These are phyloP conservation scores for Starmerella ratchasimensis DNA, from an alignment of 805 yeast species.

Conservation along the genomic window DNA sequence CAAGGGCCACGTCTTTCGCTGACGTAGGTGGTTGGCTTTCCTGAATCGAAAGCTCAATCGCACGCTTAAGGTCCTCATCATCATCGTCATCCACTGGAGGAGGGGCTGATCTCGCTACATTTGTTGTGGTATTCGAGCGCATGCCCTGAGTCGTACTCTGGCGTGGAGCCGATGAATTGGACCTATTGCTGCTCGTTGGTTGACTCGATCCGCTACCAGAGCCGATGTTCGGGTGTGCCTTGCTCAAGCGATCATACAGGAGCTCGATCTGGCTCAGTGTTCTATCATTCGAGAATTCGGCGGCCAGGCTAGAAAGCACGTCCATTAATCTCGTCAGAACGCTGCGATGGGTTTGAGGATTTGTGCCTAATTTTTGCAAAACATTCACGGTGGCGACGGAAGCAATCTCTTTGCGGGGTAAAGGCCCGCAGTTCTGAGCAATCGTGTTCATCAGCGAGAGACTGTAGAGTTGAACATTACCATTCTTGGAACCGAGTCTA, in stretches of 20 bases:
- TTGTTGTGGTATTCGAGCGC: slow-evolving; percentile 22
- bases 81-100: slow-evolving; percentile 37
- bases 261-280: slow-evolving; percentile 57
- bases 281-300: slow-evolving; percentile 59
- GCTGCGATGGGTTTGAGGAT: slow-evolving; percentile 44
- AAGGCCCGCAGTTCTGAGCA: slow-evolving; percentile 67
- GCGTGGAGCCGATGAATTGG: neutral
- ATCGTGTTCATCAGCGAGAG: slow-evolving; percentile 40
- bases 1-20: slow-evolving; percentile 6
- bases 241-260: slow-evolving; percentile 39
- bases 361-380: slow-evolving; percentile 39
- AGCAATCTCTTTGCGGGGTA: slow-evolving; percentile 49
- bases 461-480: slow-evolving; percentile 51
- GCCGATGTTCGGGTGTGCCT: slow-evolving; percentile 18
- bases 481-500: slow-evolving; percentile 40
- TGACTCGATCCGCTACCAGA: neutral
- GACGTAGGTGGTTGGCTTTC: slow-evolving; percentile 8
- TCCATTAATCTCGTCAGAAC: slow-evolving; percentile 56
- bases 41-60: slow-evolving; percentile 25
- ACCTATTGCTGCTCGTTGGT: slow-evolving; percentile 23
- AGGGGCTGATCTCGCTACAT: no score
- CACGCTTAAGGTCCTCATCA: slow-evolving; percentile 68
- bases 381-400: slow-evolving; percentile 39
- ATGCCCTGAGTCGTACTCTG: neutral
- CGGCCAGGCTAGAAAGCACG: slow-evolving; percentile 51